Percentiles rank a stretch among this genome's conserved stretches.
phyloP scores from a whole-genome alignment of 1,139 yeast species.

The Suhomyces ambrosiae region DNA sequence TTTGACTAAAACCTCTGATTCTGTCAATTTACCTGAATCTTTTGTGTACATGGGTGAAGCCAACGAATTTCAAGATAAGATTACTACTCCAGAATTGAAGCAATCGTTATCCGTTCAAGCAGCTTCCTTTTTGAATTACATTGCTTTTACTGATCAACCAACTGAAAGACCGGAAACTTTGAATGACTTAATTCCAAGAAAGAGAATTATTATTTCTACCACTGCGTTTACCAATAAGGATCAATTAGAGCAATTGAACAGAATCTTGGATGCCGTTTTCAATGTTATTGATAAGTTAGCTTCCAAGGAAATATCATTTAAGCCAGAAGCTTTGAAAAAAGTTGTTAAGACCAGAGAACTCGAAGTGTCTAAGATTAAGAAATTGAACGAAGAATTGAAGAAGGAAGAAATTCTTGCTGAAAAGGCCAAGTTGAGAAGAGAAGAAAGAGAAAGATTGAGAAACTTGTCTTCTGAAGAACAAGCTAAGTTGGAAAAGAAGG shows the following conservation, averaged over 20 bases:
- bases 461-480: constrained; percentile 70
- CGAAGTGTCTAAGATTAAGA: constrained; percentile 62
- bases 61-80: constrained; percentile 72
- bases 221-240: constrained; percentile 46
- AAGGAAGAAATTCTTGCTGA: constrained; percentile 70
- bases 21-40: constrained; percentile 66
- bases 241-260: constrained; percentile 50
- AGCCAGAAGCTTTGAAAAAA: constrained; percentile 74
- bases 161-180: constrained; percentile 61
- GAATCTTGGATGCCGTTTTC: constrained; percentile 54
- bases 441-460: constrained; percentile 57
- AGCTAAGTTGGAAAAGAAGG: constrained; percentile 73
- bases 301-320: constrained; percentile 47
- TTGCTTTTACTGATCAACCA: constrained; percentile 86
- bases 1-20: constrained; percentile 77
- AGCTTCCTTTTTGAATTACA: constrained; percentile 57
- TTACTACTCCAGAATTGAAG: constrained; percentile 53
- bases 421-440: constrained; percentile 69
- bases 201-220: constrained; percentile 58
- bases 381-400: constrained; percentile 58
- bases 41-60: constrained; percentile 91
- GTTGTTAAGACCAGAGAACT: constrained; percentile 72
- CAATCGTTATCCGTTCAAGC: constrained; percentile 54
- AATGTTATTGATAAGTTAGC: constrained; percentile 56
- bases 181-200: constrained; percentile 53